Evolutionary conservation across 2,329 filamentous ascomycete species (phyloP).

Genomic region (Fusarium sulawesiense): DNA sequence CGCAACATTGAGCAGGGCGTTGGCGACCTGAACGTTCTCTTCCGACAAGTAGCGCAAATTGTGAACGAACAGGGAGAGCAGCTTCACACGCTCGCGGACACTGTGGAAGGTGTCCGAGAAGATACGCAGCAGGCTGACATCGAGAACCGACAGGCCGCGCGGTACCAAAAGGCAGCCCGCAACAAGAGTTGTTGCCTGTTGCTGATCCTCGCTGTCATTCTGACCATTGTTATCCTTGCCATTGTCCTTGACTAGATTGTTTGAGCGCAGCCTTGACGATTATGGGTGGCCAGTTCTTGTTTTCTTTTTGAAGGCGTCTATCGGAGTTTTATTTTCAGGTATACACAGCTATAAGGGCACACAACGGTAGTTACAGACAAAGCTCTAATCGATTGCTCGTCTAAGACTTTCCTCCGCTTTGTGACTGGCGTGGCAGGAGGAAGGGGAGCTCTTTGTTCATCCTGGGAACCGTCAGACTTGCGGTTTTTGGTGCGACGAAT

Average conservation of each 20-base stretch:
- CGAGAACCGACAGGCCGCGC: slow-evolving; percentile 85
- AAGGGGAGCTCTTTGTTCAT: slow-evolving; percentile 35
- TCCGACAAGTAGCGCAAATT: slow-evolving; percentile 97
- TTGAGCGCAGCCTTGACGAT: slow-evolving; percentile 27
- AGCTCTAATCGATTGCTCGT: slow-evolving; percentile 27
- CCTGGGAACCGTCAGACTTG: slow-evolving; percentile 31
- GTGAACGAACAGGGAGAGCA: slow-evolving; percentile 93
- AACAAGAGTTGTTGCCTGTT: slow-evolving; percentile 95
- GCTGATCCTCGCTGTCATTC: slow-evolving; percentile 86
- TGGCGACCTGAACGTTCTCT: slow-evolving; percentile 93
- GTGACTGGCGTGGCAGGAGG: slow-evolving; percentile 25
- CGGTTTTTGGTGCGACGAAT: slow-evolving; percentile 31
- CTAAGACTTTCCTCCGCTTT: neutral
- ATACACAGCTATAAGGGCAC: slow-evolving; percentile 38
- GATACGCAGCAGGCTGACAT: slow-evolving; percentile 87
- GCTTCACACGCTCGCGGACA: slow-evolving; percentile 87
- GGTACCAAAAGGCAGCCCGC: slow-evolving; percentile 94
- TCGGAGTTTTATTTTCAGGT: slow-evolving; percentile 41
- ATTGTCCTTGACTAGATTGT: slow-evolving; percentile 75
- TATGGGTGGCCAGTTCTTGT: slow-evolving; percentile 30
- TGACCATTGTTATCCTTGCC: slow-evolving; percentile 90
- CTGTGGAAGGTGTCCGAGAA: slow-evolving; percentile 83
- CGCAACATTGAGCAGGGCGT: slow-evolving; percentile 97
- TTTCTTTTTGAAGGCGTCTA: slow-evolving; percentile 38
- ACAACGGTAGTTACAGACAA: slow-evolving; percentile 39